Evolutionary conservation across 2,329 filamentous ascomycete species (phyloP).

Genomic region (Podosphaera fusca): DNA sequence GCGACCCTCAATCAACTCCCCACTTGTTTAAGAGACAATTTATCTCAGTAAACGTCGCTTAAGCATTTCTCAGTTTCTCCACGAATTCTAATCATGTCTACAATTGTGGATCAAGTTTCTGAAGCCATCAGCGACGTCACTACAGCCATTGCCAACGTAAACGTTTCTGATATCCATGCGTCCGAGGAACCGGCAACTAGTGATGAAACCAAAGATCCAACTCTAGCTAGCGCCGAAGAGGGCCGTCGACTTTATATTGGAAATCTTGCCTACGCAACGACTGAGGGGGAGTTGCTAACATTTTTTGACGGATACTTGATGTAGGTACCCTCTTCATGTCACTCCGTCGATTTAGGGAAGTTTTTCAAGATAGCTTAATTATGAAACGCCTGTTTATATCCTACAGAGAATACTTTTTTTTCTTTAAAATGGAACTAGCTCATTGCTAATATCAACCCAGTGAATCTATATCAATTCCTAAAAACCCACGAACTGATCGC

Average conservation of each 20-base stretch:
- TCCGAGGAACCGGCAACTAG: slow-evolving; percentile 21
- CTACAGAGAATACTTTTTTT: no score
- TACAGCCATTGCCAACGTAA: slow-evolving; percentile 40
- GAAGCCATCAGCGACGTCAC: slow-evolving; percentile 55
- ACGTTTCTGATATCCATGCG: slow-evolving; percentile 28
- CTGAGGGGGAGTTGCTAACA: slow-evolving; percentile 98
- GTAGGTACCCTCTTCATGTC: slow-evolving; percentile 37
- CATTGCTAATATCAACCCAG: slow-evolving; percentile 23
- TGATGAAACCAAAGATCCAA: slow-evolving; percentile 55
- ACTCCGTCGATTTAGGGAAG: no score
- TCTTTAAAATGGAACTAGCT: no score
- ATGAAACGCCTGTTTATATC: no score
- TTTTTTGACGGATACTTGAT: slow-evolving; percentile 99
- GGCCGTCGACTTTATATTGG: slow-evolving; percentile 98
- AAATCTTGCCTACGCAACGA: slow-evolving; percentile 99
- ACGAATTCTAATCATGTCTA: slow-evolving; percentile 47
- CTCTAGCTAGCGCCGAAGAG: slow-evolving; percentile 92
- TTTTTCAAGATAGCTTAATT: no score
- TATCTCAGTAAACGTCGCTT: slow-evolving; percentile 21
- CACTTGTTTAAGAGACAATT: slow-evolving; percentile 48
- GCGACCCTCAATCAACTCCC: slow-evolving; percentile 55
- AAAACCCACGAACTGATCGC: slow-evolving; percentile 96
- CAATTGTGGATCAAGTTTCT: slow-evolving; percentile 45
- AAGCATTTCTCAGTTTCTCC: slow-evolving; percentile 20
- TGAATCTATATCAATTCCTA: slow-evolving; percentile 96